These are phyloP conservation scores for Cicer bijugum DNA, from an alignment of 306 rosid species.

Conservation along the genomic window DNA sequence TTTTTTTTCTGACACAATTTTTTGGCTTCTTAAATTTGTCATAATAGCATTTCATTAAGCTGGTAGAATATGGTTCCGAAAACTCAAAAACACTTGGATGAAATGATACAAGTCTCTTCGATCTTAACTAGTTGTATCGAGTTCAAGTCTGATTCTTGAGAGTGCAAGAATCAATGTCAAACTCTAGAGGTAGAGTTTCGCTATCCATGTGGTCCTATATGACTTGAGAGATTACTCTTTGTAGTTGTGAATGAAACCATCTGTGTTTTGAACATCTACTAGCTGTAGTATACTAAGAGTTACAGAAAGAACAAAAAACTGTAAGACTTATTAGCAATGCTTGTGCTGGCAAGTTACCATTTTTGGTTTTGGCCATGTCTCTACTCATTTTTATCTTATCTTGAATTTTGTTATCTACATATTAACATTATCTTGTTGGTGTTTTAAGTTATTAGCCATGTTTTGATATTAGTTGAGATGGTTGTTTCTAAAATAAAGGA, in stretches of 20 bases:
- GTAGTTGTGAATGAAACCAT: background rate
- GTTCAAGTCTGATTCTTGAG: background rate
- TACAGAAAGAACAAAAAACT: background rate
- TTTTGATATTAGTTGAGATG: background rate
- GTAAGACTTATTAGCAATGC: constrained; percentile 33
- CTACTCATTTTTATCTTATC: constrained; percentile 1
- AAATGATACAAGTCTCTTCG: background rate
- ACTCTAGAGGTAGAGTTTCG: background rate
- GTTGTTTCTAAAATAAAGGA: background rate
- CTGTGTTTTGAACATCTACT: constrained; percentile 3
- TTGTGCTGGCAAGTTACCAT: constrained; percentile 31
- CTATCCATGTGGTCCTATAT: background rate
- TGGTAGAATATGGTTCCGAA: constrained; percentile 27
- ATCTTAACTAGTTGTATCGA: background rate
- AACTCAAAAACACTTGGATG: background rate
- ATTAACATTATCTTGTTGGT: constrained; percentile 2
- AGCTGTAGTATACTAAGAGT: constrained; percentile 19
- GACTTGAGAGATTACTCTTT: background rate
- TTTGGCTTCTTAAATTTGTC: constrained; percentile 10
- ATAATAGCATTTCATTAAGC: constrained; percentile 29
- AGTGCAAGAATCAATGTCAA: background rate
- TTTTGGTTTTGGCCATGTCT: constrained; percentile 14
- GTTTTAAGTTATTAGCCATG: constrained; percentile 1
- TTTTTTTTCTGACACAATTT: constrained; percentile 18
- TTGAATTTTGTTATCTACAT: background rate